Percentiles rank a stretch among this genome's conserved stretches.
Conservation (phyloP, 2,329 filamentous ascomycete species). For the Talaromyces amestolkiae region DNA sequence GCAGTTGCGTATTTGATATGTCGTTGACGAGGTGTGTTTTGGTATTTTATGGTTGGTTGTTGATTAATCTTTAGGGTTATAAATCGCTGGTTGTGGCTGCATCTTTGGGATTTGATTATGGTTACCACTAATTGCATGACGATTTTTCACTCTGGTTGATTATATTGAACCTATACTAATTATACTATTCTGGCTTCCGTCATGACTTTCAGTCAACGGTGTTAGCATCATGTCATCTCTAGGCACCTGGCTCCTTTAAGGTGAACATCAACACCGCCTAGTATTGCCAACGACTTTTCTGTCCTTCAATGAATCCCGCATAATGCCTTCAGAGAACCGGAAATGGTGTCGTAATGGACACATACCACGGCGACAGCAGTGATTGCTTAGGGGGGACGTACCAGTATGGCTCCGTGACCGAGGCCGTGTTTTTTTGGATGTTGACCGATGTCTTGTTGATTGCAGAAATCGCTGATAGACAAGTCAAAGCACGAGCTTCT, state of each 20-base stretch:
- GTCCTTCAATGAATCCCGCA: neutral
- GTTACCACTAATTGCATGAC: neutral
- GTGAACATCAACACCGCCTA: neutral
- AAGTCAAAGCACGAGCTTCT: neutral
- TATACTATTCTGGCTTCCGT: neutral
- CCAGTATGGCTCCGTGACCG: neutral
- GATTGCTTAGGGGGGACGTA: neutral
- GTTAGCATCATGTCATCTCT: neutral
- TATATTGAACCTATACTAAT: neutral
- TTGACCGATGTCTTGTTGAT: neutral
- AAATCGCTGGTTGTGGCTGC: neutral
- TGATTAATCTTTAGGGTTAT: neutral
- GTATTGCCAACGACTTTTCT: neutral
- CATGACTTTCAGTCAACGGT: neutral
- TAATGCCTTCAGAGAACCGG: neutral
- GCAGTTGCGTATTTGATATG: neutral
- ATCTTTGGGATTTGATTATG: conserved; percentile 9
- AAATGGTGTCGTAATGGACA: neutral
- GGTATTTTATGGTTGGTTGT: neutral
- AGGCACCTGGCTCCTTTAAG: neutral
- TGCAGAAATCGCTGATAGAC: neutral
- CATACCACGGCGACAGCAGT: neutral
- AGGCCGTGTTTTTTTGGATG: neutral
- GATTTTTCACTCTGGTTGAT: neutral
- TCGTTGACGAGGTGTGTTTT: neutral